phyloP scores from a whole-genome alignment of 1,284 basidiomycete genomes.

The Malassezia brasiliensis region DNA sequence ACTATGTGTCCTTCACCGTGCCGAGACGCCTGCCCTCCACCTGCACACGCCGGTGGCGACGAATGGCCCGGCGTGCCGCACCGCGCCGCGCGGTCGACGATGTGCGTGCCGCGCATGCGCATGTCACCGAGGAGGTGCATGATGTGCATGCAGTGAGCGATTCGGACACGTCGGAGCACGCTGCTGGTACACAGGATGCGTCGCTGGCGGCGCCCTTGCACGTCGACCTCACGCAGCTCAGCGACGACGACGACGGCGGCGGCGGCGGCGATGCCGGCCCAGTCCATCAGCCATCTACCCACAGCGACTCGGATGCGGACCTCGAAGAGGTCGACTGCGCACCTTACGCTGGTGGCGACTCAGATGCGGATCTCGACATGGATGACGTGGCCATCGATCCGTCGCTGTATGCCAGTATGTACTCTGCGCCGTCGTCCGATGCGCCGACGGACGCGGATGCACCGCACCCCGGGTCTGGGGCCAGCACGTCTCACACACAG shows the following conservation, averaged over 20 bases:
- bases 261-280: background rate
- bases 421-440: slow-evolving; percentile 16
- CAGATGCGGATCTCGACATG: slow-evolving; percentile 26
- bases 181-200: too few species aligned
- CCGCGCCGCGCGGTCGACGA: too few species aligned
- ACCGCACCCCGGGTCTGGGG: background rate
- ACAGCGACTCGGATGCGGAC: slow-evolving; percentile 10
- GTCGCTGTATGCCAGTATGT: slow-evolving; percentile 22
- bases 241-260: slow-evolving; percentile 11
- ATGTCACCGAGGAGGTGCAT: slow-evolving; percentile 19
- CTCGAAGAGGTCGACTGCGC: slow-evolving; percentile 13
- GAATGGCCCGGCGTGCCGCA: too few species aligned
- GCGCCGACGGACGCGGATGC: slow-evolving; percentile 25
- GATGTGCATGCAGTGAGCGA: slow-evolving; percentile 22
- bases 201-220: background rate
- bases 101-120: too few species aligned
- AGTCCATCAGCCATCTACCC: background rate
- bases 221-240: slow-evolving; percentile 6
- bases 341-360: slow-evolving; percentile 13
- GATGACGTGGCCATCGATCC: slow-evolving; percentile 33
- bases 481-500: slow-evolving; percentile 5
- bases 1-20: too few species aligned
- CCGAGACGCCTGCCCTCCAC: too few species aligned
- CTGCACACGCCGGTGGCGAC: too few species aligned
- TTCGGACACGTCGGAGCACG: background rate